Evolutionary conservation across 2,329 filamentous ascomycete genomes (phyloP).

Genomic region (Salinomyces thailandicus): DNA sequence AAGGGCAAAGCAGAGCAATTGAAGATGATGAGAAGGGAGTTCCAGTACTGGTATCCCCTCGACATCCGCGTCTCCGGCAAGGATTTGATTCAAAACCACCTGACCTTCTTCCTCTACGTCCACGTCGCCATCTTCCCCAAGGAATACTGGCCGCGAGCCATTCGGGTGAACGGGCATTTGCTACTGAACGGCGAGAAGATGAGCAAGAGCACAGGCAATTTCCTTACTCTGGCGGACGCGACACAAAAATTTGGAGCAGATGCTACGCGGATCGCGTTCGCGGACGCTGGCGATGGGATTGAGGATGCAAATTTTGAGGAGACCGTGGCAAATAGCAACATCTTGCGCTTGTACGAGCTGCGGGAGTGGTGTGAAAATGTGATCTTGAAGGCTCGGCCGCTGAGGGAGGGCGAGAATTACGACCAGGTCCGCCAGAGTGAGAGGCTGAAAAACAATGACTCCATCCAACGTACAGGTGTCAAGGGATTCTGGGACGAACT

Average conservation of each 20-base stretch:
- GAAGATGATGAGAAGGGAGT: slow-evolving; percentile 75
- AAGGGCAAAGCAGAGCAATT: slow-evolving; percentile 66
- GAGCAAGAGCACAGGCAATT: slow-evolving; percentile 96
- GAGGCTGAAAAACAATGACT: slow-evolving; percentile 41
- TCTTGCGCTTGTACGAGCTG: slow-evolving; percentile 71
- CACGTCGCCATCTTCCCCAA: slow-evolving; percentile 81
- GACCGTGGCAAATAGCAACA: slow-evolving; percentile 81
- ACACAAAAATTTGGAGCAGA: slow-evolving; percentile 91
- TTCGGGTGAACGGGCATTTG: slow-evolving; percentile 86
- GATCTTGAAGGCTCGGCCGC: slow-evolving; percentile 48
- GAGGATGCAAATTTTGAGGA: slow-evolving; percentile 97
- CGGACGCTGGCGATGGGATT: slow-evolving; percentile 88
- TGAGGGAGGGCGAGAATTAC: slow-evolving; percentile 35
- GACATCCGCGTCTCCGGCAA: slow-evolving; percentile 84
- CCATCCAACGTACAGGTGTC: slow-evolving; percentile 63
- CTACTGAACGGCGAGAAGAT: slow-evolving; percentile 97
- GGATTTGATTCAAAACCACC: slow-evolving; percentile 85
- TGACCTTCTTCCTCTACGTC: slow-evolving; percentile 92
- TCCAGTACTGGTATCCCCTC: slow-evolving; percentile 94
- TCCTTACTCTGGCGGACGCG: slow-evolving; percentile 78
- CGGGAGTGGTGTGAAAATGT: slow-evolving; percentile 90
- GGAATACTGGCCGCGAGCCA: slow-evolving; percentile 76
- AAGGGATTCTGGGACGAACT: slow-evolving; percentile 73
- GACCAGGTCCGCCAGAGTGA: slow-evolving; percentile 31
- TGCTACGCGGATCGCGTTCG: slow-evolving; percentile 79